Evolutionary conservation across 2,329 filamentous ascomycete genomes (phyloP).

Genomic region (Arthrobotrys conoides): DNA sequence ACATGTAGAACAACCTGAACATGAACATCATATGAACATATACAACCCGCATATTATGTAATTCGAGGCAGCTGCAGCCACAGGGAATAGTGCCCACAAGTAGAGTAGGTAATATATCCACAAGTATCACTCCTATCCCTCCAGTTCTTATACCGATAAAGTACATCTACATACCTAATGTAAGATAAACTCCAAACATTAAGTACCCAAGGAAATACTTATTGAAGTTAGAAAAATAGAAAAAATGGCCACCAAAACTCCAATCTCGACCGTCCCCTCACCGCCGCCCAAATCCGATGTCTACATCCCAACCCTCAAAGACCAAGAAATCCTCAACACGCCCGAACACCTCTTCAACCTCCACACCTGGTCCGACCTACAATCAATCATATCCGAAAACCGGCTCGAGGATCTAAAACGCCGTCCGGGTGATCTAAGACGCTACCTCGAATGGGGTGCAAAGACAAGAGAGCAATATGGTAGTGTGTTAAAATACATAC

Average conservation of each 20-base stretch:
- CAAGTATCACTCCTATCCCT: background rate
- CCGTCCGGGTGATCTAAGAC: conserved; percentile 81
- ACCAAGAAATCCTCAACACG: conserved; percentile 62
- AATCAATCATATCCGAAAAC: conserved; percentile 71
- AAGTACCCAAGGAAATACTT: too few relatives aligned
- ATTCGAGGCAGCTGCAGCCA: background rate
- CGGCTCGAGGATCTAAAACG: conserved; percentile 82
- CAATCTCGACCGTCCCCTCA: conserved; percentile 9
- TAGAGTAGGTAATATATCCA: background rate
- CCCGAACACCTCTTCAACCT: conserved; percentile 75
- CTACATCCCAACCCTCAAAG: conserved; percentile 63
- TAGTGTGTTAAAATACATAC: conserved; percentile 82
- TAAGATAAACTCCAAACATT: too few relatives aligned
- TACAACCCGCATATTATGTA: too few relatives aligned
- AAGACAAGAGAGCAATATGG: conserved; percentile 78
- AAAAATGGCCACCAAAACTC: conserved; percentile 20
- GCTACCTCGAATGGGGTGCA: conserved; percentile 80
- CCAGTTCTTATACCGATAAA: too few relatives aligned
- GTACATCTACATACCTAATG: too few relatives aligned
- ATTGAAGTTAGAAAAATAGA: too few relatives aligned
- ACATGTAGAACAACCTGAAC: background rate
- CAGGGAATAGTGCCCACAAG: background rate
- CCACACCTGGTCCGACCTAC: conserved; percentile 79
- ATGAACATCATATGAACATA: too few relatives aligned
- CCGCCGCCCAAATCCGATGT: conserved; percentile 57